Base-by-base conservation (phyloP, 371 early-diverging fungal genomes). In the Mortierella sp. region DNA sequence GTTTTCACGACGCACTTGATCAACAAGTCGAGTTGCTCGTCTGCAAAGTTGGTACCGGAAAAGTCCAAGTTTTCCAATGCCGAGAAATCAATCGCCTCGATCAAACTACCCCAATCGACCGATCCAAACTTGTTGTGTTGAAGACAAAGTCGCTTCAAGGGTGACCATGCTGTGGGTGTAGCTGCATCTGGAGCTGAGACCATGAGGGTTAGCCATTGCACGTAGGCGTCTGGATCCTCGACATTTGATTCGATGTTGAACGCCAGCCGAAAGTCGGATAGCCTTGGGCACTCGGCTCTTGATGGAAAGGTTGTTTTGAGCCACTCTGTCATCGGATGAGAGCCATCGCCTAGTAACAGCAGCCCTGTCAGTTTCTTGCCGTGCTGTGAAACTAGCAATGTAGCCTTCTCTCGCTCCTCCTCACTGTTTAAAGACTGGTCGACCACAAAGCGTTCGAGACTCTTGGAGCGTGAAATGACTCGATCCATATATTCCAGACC, bases 51-150 rank as follows among this genome's bases (percentile, higher is more conserved):
- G n/a, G 60, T n/a, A 5, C 21, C 28, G 16, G 24, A 24, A n/a
- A 60, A 51, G 30, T 41, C 51, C 30, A 60, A 42, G n/a, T 41
- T 12, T 12, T 51, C 21, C 2, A 60, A 16, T 9, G 13, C 18
- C 0, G 60, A 50, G 19, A 51, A 49, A 19, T 60, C 60, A 6
- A 60, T 10, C 5, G 42, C 51, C 2, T 42, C 14, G 18, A 51
- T 41, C 42, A 60, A 10, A 7, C 12, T 12, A 12, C 16, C 24
- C 60, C 60, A 60, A 1, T 38, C 43, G 13, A 18, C 19, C 8
- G 6, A 3, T 12, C n/a, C 21, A n/a, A 54, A 39, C 38, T 54
- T 34, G 34, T 31, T 54, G 19, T 39, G 21, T 23, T 54, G 34
- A 2, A 54, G 27, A 10, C 54, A 23, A 21, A 54, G 16, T n/a